These are phyloP conservation scores for Talaromyces sp. DNA, from an alignment of 2,329 filamentous ascomycete species.

Conservation along the genomic window DNA sequence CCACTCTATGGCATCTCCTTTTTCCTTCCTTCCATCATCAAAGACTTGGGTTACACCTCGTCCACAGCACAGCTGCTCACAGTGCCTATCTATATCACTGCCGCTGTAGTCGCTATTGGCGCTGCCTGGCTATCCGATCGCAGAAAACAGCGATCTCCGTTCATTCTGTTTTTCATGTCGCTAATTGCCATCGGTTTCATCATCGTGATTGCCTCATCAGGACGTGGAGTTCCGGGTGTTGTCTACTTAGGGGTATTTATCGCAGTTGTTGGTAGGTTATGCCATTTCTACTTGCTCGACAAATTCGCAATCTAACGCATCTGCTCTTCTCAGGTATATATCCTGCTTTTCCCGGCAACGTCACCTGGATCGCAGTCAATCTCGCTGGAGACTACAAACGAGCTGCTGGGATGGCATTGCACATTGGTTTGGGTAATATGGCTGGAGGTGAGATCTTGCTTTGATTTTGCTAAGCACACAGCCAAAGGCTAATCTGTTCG, in stretches of 20 bases:
- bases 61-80: slow-evolving; percentile 42
- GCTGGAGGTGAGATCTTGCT: slow-evolving; percentile 31
- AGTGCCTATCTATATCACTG: slow-evolving; percentile 41
- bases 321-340: slow-evolving; percentile 37
- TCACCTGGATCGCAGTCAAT: slow-evolving; percentile 60
- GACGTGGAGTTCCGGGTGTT: slow-evolving; percentile 38
- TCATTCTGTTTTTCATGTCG: slow-evolving; percentile 54
- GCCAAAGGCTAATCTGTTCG: slow-evolving; percentile 8
- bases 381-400: slow-evolving; percentile 56
- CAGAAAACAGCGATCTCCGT: slow-evolving; percentile 52
- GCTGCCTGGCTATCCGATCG: slow-evolving; percentile 59
- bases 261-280: slow-evolving; percentile 41
- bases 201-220: slow-evolving; percentile 43
- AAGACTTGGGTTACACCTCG: slow-evolving; percentile 38
- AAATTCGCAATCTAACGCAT: slow-evolving; percentile 8
- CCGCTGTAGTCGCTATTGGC: slow-evolving; percentile 36
- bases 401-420: slow-evolving; percentile 61
- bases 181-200: slow-evolving; percentile 58
- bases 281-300: neutral
- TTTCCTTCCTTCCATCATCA: slow-evolving; percentile 43
- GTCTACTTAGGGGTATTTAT: slow-evolving; percentile 50
- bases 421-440: slow-evolving; percentile 60
- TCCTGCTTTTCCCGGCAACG: slow-evolving; percentile 44
- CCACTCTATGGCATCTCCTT: slow-evolving; percentile 43
- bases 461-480: neutral